A percentile compares a stretch with the other conserved stretches of the same genome.
These are phyloP conservation scores for Penicillium vulpinum DNA, from an alignment of 2,329 filamentous ascomycete genomes.

Conservation along the genomic window DNA sequence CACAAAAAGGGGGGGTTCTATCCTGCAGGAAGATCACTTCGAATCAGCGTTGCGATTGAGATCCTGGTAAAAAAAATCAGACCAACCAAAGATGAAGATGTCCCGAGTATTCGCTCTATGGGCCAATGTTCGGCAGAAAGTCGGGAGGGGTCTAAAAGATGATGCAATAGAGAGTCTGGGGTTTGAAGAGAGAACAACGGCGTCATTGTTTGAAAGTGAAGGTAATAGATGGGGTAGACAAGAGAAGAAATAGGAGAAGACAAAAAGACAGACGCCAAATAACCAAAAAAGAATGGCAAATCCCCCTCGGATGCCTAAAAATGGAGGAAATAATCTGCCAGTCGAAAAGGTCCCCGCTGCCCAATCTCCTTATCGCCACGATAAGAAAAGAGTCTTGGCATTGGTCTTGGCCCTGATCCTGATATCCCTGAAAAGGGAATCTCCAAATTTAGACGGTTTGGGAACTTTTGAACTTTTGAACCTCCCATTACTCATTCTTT, in stretches of 20 bases:
- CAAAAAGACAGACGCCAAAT: conserved; percentile 2
- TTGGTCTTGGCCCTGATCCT: conserved; percentile 1
- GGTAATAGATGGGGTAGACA: background rate
- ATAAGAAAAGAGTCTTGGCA: background rate
- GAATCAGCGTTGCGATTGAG: conserved; percentile 1
- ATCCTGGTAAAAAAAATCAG: background rate
- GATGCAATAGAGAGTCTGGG: conserved; percentile 29
- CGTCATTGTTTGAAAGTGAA: conserved; percentile 35
- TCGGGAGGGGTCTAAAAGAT: conserved; percentile 27
- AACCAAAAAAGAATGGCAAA: background rate
- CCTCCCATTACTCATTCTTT: background rate
- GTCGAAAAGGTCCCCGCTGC: background rate
- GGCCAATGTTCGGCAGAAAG: conserved; percentile 14
- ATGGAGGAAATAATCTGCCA: background rate
- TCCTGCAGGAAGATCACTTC: conserved; percentile 5
- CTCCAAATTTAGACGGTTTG: background rate
- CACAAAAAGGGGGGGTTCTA: conserved; percentile 9
- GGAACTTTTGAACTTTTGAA: background rate
- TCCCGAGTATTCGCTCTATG: conserved; percentile 6
- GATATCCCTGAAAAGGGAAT: background rate
- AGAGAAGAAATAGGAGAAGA: conserved; percentile 1
- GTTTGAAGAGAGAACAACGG: conserved; percentile 30
- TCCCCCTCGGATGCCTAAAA: conserved; percentile 23
- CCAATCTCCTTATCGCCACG: background rate
- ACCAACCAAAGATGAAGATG: conserved; percentile 16